phyloP scores from a whole-genome alignment of 2,329 filamentous ascomycete species.

The Phaeosphaeria sp. region DNA sequence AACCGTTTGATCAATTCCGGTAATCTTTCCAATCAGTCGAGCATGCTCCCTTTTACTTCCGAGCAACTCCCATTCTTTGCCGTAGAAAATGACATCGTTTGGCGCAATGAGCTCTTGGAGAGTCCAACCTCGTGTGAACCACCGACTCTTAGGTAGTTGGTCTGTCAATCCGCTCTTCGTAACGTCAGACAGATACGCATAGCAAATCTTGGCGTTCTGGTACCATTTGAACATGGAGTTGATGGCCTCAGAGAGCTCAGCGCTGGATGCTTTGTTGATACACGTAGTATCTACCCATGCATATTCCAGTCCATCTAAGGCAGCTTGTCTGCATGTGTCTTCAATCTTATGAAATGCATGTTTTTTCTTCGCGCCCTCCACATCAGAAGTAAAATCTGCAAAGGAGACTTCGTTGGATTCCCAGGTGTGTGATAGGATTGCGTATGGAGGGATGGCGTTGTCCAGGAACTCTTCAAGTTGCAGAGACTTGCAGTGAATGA shows the following conservation, averaged over 20 bases:
- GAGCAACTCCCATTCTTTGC: slow-evolving; percentile 3
- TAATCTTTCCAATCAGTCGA: not conserved
- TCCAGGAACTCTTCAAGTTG: not conserved
- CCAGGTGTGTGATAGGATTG: not conserved
- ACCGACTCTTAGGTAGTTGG: slow-evolving; percentile 4
- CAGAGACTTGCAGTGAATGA: not conserved
- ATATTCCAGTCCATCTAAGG: not conserved
- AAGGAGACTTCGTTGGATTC: not conserved
- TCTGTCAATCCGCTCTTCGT: no score
- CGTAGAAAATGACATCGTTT: slow-evolving; percentile 13
- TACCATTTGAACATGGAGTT: slow-evolving; percentile 19
- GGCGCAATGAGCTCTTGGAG: slow-evolving; percentile 24
- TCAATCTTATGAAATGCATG: not conserved
- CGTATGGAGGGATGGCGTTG: not conserved
- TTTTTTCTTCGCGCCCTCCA: not conserved
- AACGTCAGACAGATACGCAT: slow-evolving; percentile 16
- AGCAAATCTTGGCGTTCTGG: slow-evolving; percentile 12
- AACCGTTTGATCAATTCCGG: slow-evolving; percentile 14
- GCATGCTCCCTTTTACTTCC: not conserved
- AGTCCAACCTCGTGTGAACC: slow-evolving; percentile 26
- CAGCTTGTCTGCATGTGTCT: not conserved
- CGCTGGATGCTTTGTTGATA: slow-evolving; percentile 19
- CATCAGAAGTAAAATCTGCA: not conserved
- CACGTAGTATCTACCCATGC: slow-evolving; percentile 4
- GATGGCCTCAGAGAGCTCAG: slow-evolving; percentile 13